A percentile compares a stretch with the other conserved stretches of the same genome.
Evolutionary conservation across 106 monocot genomes (phyloP).

Genomic region (Hemerocallis citrina): DNA sequence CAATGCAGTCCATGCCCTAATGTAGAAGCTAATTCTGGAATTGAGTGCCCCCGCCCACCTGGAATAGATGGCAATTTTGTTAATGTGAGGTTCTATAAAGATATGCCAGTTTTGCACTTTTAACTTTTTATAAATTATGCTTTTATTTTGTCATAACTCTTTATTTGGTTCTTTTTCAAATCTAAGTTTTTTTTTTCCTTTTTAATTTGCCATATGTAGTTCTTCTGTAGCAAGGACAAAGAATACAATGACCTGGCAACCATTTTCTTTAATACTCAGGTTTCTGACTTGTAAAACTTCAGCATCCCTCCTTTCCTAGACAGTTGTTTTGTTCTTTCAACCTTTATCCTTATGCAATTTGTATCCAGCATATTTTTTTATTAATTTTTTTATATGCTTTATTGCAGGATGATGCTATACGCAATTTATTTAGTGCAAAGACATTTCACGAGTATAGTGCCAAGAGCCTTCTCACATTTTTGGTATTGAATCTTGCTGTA

Average conservation of each 20-base stretch:
- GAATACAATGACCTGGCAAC: slow-evolving; percentile 99
- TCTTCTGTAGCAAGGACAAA: slow-evolving; percentile 74
- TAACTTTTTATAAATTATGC: background rate
- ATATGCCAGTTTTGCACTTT: background rate
- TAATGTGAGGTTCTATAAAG: slow-evolving; percentile 42
- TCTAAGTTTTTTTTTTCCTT: background rate
- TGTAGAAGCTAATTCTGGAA: slow-evolving; percentile 56
- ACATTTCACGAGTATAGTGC: slow-evolving; percentile 98
- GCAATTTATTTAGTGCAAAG: slow-evolving; percentile 98
- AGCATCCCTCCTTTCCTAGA: background rate
- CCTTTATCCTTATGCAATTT: background rate
- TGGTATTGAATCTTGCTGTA: slow-evolving; percentile 44
- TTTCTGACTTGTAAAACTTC: slow-evolving; percentile 11
- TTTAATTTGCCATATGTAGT: slow-evolving; percentile 33
- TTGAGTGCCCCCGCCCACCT: slow-evolving; percentile 94
- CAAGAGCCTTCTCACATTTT: slow-evolving; percentile 85
- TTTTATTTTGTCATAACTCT: background rate
- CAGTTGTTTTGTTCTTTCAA: background rate
- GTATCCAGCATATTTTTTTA: background rate
- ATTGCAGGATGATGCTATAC: slow-evolving; percentile 97
- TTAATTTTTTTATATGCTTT: slow-evolving; percentile 10
- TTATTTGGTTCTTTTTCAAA: background rate
- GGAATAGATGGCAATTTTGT: slow-evolving; percentile 97
- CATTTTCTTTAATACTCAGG: slow-evolving; percentile 99
- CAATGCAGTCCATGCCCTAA: slow-evolving; percentile 89